phyloP scores from a whole-genome alignment of 2,329 filamentous ascomycete genomes.

The Mycocentrospora acerina region DNA sequence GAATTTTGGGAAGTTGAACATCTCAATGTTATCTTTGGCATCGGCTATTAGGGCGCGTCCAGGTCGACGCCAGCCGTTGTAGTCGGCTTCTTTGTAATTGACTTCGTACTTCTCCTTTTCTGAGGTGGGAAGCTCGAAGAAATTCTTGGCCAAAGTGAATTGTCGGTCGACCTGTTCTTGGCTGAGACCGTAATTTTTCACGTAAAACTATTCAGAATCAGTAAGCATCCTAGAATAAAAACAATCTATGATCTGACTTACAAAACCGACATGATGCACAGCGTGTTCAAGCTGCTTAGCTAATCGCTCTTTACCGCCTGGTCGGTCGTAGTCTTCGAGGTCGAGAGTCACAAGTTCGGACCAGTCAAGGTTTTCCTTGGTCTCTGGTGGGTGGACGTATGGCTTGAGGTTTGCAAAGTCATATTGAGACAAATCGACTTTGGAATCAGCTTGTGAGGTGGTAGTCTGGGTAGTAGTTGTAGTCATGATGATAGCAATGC shows the following conservation, averaged over 20 bases:
- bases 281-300: constrained; percentile 59
- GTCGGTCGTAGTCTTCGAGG: constrained; percentile 55
- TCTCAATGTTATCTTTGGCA: constrained; percentile 57
- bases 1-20: constrained; percentile 64
- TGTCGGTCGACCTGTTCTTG: constrained; percentile 63
- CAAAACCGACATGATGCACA: constrained; percentile 50
- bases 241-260: constrained; percentile 12
- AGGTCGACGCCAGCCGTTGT: constrained; percentile 51
- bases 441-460: constrained; percentile 1
- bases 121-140: constrained; percentile 58
- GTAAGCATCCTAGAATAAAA: neutral
- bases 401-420: constrained; percentile 33
- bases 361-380: constrained; percentile 53
- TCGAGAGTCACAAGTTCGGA: constrained; percentile 61
- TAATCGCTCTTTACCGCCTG: constrained; percentile 57
- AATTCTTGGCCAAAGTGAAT: constrained; percentile 61
- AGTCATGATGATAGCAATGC: constrained; percentile 15
- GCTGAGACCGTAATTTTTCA: constrained; percentile 61
- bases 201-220: constrained; percentile 56
- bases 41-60: constrained; percentile 37
- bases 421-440: constrained; percentile 27
- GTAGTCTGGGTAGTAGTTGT: constrained; percentile 19
- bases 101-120: constrained; percentile 60
- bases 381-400: constrained; percentile 52
- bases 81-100: constrained; percentile 51